Percentiles rank a stretch among this genome's conserved stretches.
Conservation (phyloP, 495 filamentous ascomycete species). For the Neurospora sp. region DNA sequence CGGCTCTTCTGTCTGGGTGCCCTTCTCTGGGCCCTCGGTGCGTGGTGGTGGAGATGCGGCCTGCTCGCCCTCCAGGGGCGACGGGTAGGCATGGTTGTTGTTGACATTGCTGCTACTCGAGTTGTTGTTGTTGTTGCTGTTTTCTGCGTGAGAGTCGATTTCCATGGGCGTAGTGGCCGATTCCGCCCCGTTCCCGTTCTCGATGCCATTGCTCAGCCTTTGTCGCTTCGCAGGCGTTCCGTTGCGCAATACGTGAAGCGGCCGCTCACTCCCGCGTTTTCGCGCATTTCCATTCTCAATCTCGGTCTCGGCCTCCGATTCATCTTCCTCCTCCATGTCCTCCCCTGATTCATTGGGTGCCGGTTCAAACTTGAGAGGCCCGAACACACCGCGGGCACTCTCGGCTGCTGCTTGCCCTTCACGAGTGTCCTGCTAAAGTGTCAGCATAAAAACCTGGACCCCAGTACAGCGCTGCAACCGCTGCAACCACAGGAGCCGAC, state of each 20-base stretch:
- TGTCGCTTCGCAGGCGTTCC: conserved; percentile 43
- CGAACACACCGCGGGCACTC: conserved; percentile 38
- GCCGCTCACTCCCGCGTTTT: conserved; percentile 39
- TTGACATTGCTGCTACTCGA: conserved; percentile 20
- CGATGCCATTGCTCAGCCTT: conserved; percentile 50
- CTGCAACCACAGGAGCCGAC: conserved; percentile 12
- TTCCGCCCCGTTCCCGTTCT: conserved; percentile 53
- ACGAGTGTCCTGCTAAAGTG: conserved; percentile 29
- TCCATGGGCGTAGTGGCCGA: conserved; percentile 50
- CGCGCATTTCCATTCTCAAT: conserved; percentile 34
- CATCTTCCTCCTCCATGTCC: conserved; percentile 22
- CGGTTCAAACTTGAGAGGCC: conserved; percentile 31
- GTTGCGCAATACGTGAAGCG: conserved; percentile 34
- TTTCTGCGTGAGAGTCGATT: conserved; percentile 38
- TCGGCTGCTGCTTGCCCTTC: conserved; percentile 35
- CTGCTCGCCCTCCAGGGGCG: conserved; percentile 44
- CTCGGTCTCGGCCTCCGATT: conserved; percentile 22
- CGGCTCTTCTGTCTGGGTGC: conserved; percentile 62
- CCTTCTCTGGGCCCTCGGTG: conserved; percentile 57
- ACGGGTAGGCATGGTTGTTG: conserved; percentile 44
- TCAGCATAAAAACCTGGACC: conserved; percentile 24
- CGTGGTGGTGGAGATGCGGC: conserved; percentile 43
- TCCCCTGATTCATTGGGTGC: conserved; percentile 18
- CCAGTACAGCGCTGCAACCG: conserved; percentile 17
- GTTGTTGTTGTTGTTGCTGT: conserved; percentile 40